Base-by-base conservation (phyloP, 495 filamentous ascomycete species). In the Aspergillus wentii region DNA sequence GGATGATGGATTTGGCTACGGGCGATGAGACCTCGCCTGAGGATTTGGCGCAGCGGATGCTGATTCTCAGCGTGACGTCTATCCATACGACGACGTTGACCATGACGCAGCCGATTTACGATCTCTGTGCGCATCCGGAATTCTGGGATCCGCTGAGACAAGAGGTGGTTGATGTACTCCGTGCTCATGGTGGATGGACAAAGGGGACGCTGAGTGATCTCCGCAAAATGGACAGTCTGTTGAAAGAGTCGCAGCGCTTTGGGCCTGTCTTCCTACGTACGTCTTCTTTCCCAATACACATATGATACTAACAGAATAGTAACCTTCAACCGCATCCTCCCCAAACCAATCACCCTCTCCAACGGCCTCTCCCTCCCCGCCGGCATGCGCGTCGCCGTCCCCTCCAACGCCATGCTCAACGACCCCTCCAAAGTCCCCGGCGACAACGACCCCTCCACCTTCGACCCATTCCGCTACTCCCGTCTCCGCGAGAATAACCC, bases 221-320 rank as follows among this genome's bases (percentile, higher is more conserved):
- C 8, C 10, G 15, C 9, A 31, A 31, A 16, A 30, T 73, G 58
- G 69, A 73, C 35, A 66, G 60, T 47, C 61, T 71, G 33, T 38
- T 73, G 49, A 73, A 67, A 41, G 69, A 73, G 38, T 59, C 57
- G 11, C 61, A 66, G 34, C 35, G 69, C 29, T 10, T 64, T n/a
- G 51, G 51, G 6, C 65, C 68, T n/a, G n/a, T n/a, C n/a, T n/a
- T n/a, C n/a, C n/a, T n/a, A n/a, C n/a, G n/a, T n/a, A n/a, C n/a
- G n/a, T n/a, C n/a, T n/a, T n/a, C n/a, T n/a, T n/a, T n/a, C n/a
- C n/a, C n/a, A n/a, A n/a, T n/a, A n/a, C n/a, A n/a, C n/a, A n/a
- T n/a, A n/a, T n/a, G n/a, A n/a, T n/a, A n/a, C 29, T 31, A 31
- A 31, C 29, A n/a, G 14, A 8, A n/a, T 14, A 31, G 29, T 31